A percentile compares a stretch with the other conserved stretches of the same genome.
phyloP scores from a whole-genome alignment of 164 flowering plant species.

The Berberis thunbergii region DNA sequence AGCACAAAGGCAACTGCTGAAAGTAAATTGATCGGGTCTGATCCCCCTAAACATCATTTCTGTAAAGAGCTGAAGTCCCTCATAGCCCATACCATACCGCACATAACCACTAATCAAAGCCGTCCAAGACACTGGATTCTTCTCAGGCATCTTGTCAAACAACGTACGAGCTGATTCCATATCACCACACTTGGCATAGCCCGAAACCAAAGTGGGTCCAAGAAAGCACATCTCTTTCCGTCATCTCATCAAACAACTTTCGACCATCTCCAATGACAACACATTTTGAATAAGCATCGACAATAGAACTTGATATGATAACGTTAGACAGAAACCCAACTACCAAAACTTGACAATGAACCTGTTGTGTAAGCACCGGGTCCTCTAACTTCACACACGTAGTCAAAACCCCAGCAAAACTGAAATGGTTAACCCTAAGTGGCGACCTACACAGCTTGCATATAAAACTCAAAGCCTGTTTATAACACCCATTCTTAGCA shows the following conservation, averaged over 20 bases:
- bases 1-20: conserved; percentile 62
- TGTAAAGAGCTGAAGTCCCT: conserved; percentile 43
- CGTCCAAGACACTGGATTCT: conserved; percentile 69
- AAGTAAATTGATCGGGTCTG: conserved; percentile 63
- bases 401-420: conserved; percentile 61
- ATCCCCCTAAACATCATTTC: conserved; percentile 36
- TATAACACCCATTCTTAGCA: conserved; percentile 31
- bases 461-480: conserved; percentile 43
- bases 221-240: conserved; percentile 39
- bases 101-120: conserved; percentile 63
- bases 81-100: conserved; percentile 33
- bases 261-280: conserved; percentile 40
- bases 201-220: conserved; percentile 78
- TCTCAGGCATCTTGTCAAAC: conserved; percentile 59
- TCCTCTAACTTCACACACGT: conserved; percentile 47
- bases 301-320: conserved; percentile 48
- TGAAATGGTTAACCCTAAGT: conserved; percentile 46
- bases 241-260: conserved; percentile 53
- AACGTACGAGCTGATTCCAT: conserved; percentile 44
- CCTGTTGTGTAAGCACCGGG: conserved; percentile 35
- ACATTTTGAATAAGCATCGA: conserved; percentile 70
- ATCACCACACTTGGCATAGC: conserved; percentile 55
- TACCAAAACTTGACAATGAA: conserved; percentile 58
- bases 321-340: conserved; percentile 44
- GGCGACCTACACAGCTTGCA: conserved; percentile 28